Evolutionary conservation across 192 early-diverging fungal species (phyloP).

Genomic region (Backusella morwellensis): DNA sequence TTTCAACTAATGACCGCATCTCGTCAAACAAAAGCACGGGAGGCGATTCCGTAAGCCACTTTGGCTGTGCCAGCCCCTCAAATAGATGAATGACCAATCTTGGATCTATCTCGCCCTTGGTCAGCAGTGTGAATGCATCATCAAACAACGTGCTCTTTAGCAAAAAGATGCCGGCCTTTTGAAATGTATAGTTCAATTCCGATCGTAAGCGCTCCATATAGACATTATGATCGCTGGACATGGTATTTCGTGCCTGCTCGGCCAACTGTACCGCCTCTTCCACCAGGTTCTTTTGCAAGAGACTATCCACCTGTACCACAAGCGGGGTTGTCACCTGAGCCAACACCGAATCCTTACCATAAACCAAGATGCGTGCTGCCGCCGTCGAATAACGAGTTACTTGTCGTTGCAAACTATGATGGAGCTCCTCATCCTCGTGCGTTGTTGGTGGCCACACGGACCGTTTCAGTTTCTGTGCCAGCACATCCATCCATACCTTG

Average conservation of each 20-base stretch:
- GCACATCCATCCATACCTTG: conserved; percentile 42
- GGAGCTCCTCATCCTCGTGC: conserved; percentile 10
- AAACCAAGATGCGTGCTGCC: conserved; percentile 53
- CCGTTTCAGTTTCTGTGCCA: conserved; percentile 31
- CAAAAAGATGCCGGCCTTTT: conserved; percentile 62
- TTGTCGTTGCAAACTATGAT: conserved; percentile 12
- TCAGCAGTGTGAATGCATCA: conserved; percentile 57
- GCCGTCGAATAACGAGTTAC: conserved; percentile 35
- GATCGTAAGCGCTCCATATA: conserved; percentile 46
- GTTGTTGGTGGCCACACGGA: conserved; percentile 6
- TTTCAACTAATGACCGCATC: conserved; percentile 26
- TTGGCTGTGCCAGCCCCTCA: conserved; percentile 32
- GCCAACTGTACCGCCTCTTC: conserved; percentile 62
- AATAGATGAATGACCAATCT: conserved; percentile 51
- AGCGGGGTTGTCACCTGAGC: conserved; percentile 60
- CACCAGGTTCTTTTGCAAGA: conserved; percentile 56
- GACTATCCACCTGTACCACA: conserved; percentile 52
- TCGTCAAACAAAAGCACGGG: conserved; percentile 44
- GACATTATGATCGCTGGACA: conserved; percentile 42
- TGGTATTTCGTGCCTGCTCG: conserved; percentile 44
- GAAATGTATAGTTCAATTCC: conserved; percentile 59
- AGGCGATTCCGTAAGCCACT: conserved; percentile 21
- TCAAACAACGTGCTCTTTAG: conserved; percentile 67
- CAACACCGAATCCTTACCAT: conserved; percentile 54
- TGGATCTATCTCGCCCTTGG: conserved; percentile 67